Conservation (phyloP, 2,329 filamentous ascomycete genomes). For the Pseudocercospora pini-densiflorae region DNA sequence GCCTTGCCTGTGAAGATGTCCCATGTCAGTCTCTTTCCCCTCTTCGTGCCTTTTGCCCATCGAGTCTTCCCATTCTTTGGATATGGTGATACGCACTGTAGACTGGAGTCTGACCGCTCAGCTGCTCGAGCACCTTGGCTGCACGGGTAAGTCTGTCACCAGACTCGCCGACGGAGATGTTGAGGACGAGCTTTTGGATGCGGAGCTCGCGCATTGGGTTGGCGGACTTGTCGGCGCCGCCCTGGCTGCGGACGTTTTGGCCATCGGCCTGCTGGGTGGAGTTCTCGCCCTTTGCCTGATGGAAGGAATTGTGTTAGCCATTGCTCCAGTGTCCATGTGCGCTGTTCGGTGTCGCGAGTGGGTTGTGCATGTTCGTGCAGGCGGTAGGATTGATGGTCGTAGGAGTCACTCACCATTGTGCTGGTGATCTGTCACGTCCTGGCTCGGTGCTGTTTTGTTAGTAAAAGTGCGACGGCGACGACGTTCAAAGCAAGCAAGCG, state of each 20-base stretch:
- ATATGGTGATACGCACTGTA: constrained; percentile 73
- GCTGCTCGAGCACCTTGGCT: constrained; percentile 99
- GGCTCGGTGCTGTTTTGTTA: constrained; percentile 22
- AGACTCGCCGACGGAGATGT: constrained; percentile 99
- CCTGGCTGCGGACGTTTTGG: constrained; percentile 31
- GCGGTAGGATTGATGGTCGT: neutral
- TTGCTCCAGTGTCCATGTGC: neutral
- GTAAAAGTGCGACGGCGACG: constrained; percentile 17
- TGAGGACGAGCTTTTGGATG: constrained; percentile 99
- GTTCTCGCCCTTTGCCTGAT: constrained; percentile 36
- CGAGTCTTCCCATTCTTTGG: neutral
- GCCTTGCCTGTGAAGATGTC: constrained; percentile 76
- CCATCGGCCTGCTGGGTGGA: constrained; percentile 40
- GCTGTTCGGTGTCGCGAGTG: neutral
- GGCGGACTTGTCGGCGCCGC: constrained; percentile 70
- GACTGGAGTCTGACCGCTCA: constrained; percentile 99
- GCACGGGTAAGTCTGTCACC: constrained; percentile 99
- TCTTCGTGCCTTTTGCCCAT: neutral
- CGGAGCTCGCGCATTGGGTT: constrained; percentile 99
- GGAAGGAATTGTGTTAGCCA: constrained; percentile 20
- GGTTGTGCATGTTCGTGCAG: neutral
- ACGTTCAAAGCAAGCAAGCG: neutral
- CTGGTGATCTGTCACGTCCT: constrained; percentile 43
- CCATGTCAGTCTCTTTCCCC: constrained; percentile 11
- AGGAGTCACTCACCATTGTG: constrained; percentile 54